Evolutionary conservation across 345 rosid species (phyloP).

Genomic region (Murraya paniculata): DNA sequence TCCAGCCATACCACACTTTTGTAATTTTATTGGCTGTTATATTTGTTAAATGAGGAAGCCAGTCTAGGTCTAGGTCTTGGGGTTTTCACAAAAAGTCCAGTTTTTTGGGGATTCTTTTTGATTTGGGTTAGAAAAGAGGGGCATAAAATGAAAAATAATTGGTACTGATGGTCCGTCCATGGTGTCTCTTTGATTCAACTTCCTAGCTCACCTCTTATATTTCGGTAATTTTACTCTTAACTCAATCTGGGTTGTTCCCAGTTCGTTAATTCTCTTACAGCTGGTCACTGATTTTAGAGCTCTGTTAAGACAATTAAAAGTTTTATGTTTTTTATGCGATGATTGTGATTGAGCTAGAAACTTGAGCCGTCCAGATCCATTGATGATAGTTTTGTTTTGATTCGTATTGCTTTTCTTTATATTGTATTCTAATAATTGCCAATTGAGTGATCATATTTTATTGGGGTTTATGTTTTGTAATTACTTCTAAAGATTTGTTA

Average conservation of each 20-base stretch:
- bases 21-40: neutral
- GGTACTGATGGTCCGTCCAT: constrained; percentile 27
- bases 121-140: constrained; percentile 29
- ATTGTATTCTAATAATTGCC: neutral
- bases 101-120: constrained; percentile 19
- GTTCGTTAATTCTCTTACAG: neutral
- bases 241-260: constrained; percentile 1
- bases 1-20: neutral
- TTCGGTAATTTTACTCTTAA: constrained; percentile 22
- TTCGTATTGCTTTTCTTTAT: neutral
- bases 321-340: neutral
- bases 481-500: neutral
- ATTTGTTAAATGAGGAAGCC: neutral
- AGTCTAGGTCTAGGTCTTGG: constrained; percentile 9
- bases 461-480: neutral
- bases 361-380: constrained; percentile 2
- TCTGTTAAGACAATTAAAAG: neutral
- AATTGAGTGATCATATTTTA: neutral
- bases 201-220: neutral
- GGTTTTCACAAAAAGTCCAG: constrained; percentile 23
- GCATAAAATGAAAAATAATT: constrained; percentile 17
- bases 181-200: constrained; percentile 25
- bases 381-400: constrained; percentile 1
- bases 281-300: constrained; percentile 7
- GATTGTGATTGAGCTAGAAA: neutral